Base-by-base conservation (phyloP, 2,329 filamentous ascomycete species). In the Fusarium armeniacum region DNA sequence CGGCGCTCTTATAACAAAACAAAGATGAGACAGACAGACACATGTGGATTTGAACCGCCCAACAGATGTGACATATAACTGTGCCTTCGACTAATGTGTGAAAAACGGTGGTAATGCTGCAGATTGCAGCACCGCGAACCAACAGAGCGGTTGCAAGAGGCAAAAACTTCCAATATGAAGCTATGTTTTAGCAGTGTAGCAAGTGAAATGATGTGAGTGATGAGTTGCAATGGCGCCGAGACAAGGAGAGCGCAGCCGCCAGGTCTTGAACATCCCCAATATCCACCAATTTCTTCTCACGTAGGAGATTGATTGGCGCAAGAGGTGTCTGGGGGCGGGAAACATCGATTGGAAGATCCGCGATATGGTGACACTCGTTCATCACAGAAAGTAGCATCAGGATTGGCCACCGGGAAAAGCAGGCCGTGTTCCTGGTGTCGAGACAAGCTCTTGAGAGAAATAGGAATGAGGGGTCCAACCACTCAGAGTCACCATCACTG, bases 161-260 rank as follows among this genome's bases (percentile, higher is more conserved):
- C 40, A 51, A 24, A n/a, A 28, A 54, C 24, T 9, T 24, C 45
- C 22, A 24, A 58, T 53, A 26, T 32, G 28, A n/a, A 33, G 38
- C 32, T 58, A 11, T 52, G 44, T 35, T 44, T 54, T 43, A 36
- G 18, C 20, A 57, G 18, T 11, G n/a, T 26, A 16, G n/a, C 24
- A 45, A 50, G 30, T 38, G 53, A 45, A 47, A 50, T 59, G 65
- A 69, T 69, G 67, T 22, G 54, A 65, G 65, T 70, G 54, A 69
- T 61, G 40, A 69, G 66, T 49, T 65, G 59, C 7, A 62, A 69
- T 69, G 65, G 65, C 55, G 65, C 32, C 60, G 66, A 62, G 64
- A 69, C 32, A 32, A 49, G 26, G 44, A 35, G 35, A n/a, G 33
- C 33, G 36, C 57, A 55, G 32, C 33, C 33, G 61, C 49, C 50